Base-by-base conservation (phyloP, 352 stramenopile genomes). In the Globisporangium uncinulatum region DNA sequence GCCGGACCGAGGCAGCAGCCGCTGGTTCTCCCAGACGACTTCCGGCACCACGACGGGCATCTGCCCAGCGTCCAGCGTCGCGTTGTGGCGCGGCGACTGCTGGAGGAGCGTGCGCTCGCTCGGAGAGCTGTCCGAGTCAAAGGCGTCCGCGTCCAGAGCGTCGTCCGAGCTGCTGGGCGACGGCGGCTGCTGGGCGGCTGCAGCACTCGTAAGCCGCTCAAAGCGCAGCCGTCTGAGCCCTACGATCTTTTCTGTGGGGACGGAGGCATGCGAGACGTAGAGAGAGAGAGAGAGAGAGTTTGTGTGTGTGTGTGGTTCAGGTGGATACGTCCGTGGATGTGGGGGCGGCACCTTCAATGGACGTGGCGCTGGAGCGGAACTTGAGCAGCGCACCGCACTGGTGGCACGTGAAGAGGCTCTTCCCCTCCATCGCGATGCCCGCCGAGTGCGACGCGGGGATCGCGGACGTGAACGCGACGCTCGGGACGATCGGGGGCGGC, bases 351-450 rank as follows among this genome's bases (percentile, higher is more conserved):
- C 69, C 69, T 69, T 88, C 72, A 54, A 90, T 88, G 6, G 80
- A 82, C 44, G 77, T 65, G 2, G 68, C 65, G 51, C 70, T 84
- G 65, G 71, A 67, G 48, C 72, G 70, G 61, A 90, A 88, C 55
- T 88, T 90, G 66, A 90, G 77, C 57, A 90, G 58, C 24, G 77
- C 69, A 42, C 76, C 77, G 57, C 80, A 90, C 48, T 84, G 71
- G 59, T 83, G 75, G 54, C 80, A 90, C 59, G 77, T 90, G 48
- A 90, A 90, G 21, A 90, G 65, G 50, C 75, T 87, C 51, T 90
- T 90, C 36, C 80, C 80, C 51, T 90, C 80, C 64, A 90, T 86
- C 37, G 74, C 69, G 50, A 80, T 50, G 45, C 54, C 59, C 20
- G 51, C 21, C 20, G 61, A 54, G 48, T 63, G 67, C 43, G 62